Evolutionary conservation across 2,329 filamentous ascomycete species (phyloP), one percentile per base, ranked within the genome.

Genomic region (Chaetomium olivaceum): DNA sequence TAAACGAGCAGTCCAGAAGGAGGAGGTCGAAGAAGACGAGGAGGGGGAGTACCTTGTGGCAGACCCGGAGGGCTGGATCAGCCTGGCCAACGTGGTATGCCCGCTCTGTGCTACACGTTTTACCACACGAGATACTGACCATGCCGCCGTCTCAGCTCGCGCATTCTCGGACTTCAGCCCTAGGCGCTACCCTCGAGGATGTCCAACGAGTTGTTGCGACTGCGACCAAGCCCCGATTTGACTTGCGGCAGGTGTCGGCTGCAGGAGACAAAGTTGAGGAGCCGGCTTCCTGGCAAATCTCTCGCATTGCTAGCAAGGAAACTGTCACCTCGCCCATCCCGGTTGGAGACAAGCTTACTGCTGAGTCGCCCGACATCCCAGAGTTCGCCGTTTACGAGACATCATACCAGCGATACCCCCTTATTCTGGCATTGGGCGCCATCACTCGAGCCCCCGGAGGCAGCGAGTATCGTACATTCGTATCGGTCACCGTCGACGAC

Each of bases 381-480:
- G 77, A 79, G 52, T 76, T 80, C 51, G 73, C 80, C 66, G 75
- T 81, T 62, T 80, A 80, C 71, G 79, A 80, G 71, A 81, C 79
- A 8, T 78, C 79, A 2, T 81, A 81, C 73, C 74, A 79, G 62
- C 77, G 78, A 60, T 81, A 81, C 69, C 78, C 79, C 0, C 76
- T 80, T 23, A 77, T 81, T 51, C 71, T 81, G 16, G 76, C 77
- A 6, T 76, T 75, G 3, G 78, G 77, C 14, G 74, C 73, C 58
- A 80, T 81, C 71, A 76, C 76, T 64, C 75, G 75, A 23, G 77
- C 79, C n/a, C 71, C 68, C 8, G 78, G 78, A 8, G 79, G 79
- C 16, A 76, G 79, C 61, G 61, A 73, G 6, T 71, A 76, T 58
- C 69, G 74, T 7, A 67, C 73, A 12, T 77, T 78, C 63, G 58